Percentiles rank a stretch among this genome's conserved stretches.
phyloP scores from a whole-genome alignment of 2,329 filamentous ascomycete genomes.

The Aureobasidium leucospermi region DNA sequence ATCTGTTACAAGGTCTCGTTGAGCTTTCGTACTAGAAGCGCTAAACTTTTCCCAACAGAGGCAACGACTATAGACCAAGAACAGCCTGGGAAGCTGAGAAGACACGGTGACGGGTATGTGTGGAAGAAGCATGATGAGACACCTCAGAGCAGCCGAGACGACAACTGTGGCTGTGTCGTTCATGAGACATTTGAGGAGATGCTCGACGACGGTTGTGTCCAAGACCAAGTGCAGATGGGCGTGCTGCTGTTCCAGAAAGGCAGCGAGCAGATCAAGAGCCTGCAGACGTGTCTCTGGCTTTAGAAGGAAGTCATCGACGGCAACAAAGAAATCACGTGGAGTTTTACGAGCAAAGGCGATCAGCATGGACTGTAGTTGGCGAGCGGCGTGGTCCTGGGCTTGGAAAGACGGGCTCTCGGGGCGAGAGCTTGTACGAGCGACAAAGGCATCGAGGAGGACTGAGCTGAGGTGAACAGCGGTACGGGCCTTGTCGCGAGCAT shows the following conservation, averaged over 20 bases:
- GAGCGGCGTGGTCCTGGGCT: conserved; percentile 37
- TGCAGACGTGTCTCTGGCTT: conserved; percentile 57
- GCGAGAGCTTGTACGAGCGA: conserved; percentile 34
- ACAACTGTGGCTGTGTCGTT: conserved; percentile 70
- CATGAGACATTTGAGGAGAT: conserved; percentile 66
- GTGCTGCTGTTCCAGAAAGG: conserved; percentile 69
- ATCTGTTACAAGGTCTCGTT: conserved; percentile 28
- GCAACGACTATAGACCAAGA: conserved; percentile 73
- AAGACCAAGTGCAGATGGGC: conserved; percentile 69
- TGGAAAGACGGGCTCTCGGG: conserved; percentile 27
- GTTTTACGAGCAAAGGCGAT: conserved; percentile 56
- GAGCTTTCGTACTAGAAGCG: conserved; percentile 26
- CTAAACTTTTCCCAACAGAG: conserved; percentile 66
- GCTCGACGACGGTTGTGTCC: conserved; percentile 63
- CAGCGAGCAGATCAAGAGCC: conserved; percentile 59
- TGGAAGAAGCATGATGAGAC: conserved; percentile 73
- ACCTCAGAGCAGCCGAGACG: conserved; percentile 66
- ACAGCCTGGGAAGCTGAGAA: conserved; percentile 62
- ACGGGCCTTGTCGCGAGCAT: conserved; percentile 37
- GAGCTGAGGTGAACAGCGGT: conserved; percentile 47
- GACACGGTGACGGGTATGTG: conserved; percentile 69
- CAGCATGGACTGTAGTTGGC: conserved; percentile 47
- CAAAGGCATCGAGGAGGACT: conserved; percentile 41
- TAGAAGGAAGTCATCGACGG: conserved; percentile 59
- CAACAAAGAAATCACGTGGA: conserved; percentile 61